Conservation (phyloP, 106 monocot species). For the Phalaenopsis equestris region DNA sequence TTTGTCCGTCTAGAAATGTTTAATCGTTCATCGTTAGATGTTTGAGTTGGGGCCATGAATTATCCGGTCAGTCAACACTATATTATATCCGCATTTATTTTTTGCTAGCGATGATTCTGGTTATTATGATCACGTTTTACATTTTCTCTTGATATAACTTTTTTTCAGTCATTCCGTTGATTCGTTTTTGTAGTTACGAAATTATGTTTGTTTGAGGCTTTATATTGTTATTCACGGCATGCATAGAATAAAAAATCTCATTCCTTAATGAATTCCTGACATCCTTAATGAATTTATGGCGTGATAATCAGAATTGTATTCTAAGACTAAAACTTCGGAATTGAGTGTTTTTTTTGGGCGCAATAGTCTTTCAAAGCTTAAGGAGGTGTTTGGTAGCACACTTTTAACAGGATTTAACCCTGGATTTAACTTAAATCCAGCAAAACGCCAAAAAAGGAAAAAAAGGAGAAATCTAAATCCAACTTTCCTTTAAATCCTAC, state of each 20-base stretch:
- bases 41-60: neutral
- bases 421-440: too few relatives aligned
- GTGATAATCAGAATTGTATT: neutral
- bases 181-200: neutral
- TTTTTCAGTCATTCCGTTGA: neutral
- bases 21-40: neutral
- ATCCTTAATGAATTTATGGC: neutral
- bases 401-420: too few relatives aligned
- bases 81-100: neutral
- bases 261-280: neutral
- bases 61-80: neutral
- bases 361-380: neutral
- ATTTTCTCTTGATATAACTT: neutral
- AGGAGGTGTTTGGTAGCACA: too few relatives aligned
- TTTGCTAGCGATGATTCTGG: neutral
- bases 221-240: too few relatives aligned
- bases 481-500: too few relatives aligned
- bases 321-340: neutral
- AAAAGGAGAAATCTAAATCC: too few relatives aligned
- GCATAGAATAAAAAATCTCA: too few relatives aligned
- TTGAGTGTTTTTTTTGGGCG: neutral
- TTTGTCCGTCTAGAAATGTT: neutral
- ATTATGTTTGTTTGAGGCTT: neutral
- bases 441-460: too few relatives aligned
- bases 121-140: neutral